Conservation (phyloP, 2,329 filamentous ascomycete genomes). For the Aspergillus pseudoterreus region DNA sequence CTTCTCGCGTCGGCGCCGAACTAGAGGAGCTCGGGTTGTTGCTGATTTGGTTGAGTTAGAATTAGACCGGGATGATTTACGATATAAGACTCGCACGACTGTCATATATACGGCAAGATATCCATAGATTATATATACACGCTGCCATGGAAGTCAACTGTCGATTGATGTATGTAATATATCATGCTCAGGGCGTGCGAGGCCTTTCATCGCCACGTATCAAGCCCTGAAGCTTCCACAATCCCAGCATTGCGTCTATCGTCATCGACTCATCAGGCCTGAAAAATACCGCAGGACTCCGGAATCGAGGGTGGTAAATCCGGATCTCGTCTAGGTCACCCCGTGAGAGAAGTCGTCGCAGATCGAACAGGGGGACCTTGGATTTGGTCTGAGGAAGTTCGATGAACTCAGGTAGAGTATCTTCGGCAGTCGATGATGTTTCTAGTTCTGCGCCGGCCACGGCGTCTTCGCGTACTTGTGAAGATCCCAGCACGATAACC, state of each 20-base stretch:
- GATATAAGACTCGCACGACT: constrained; percentile 1
- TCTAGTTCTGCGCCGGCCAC: not conserved
- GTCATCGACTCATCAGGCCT: constrained; percentile 26
- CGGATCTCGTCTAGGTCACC: constrained; percentile 29
- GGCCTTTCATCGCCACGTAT: constrained; percentile 11
- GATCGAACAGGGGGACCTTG: constrained; percentile 37
- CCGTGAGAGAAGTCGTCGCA: constrained; percentile 28
- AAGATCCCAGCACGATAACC: constrained; percentile 23
- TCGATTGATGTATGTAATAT: not conserved
- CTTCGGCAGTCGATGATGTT: not conserved
- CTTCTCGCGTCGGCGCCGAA: constrained; percentile 46
- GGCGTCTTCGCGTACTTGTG: not conserved
- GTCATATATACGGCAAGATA: not conserved
- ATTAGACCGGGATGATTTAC: constrained; percentile 2
- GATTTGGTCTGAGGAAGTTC: constrained; percentile 25
- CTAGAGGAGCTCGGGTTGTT: not conserved
- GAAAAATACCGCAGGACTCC: constrained; percentile 33
- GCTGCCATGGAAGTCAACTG: not conserved
- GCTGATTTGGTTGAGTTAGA: not conserved
- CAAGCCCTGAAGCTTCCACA: constrained; percentile 40
- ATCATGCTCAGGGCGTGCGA: not conserved
- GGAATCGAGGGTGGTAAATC: constrained; percentile 24
- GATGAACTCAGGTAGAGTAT: constrained; percentile 25
- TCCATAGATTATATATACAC: constrained; percentile 2
- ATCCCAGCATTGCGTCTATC: constrained; percentile 28